Evolutionary conservation across 306 rosid genomes (phyloP).

Genomic region (Adenanthera pavonina): DNA sequence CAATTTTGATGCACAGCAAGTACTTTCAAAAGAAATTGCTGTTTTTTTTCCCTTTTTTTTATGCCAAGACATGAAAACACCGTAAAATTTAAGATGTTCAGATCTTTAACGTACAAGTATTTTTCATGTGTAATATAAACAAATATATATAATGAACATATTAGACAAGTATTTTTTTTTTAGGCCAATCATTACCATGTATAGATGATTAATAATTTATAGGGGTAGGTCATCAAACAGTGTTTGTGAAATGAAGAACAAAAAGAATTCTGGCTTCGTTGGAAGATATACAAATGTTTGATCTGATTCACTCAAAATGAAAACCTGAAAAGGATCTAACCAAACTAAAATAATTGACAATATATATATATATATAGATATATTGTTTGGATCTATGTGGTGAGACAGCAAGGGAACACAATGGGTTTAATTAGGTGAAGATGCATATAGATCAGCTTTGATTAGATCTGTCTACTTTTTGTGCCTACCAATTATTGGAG

Average conservation of each 20-base stretch:
- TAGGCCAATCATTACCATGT: background rate
- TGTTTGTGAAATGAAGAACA: background rate
- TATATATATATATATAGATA: background rate
- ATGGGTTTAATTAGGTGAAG: slow-evolving; percentile 20
- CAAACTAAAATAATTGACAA: slow-evolving; percentile 2
- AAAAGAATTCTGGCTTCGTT: background rate
- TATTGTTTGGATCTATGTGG: slow-evolving; percentile 1
- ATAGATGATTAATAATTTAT: background rate
- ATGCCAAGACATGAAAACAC: too few relatives aligned
- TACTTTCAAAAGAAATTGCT: too few relatives aligned
- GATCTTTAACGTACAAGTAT: too few relatives aligned
- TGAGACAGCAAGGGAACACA: slow-evolving; percentile 12
- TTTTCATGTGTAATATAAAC: too few relatives aligned
- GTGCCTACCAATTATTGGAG: slow-evolving; percentile 18
- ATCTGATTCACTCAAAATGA: slow-evolving; percentile 5
- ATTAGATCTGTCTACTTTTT: slow-evolving; percentile 31
- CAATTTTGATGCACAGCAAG: too few relatives aligned
- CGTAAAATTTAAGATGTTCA: too few relatives aligned
- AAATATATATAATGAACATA: background rate
- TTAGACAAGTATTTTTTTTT: background rate
- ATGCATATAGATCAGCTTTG: slow-evolving; percentile 36
- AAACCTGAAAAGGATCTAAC: background rate
- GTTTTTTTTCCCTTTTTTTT: too few relatives aligned
- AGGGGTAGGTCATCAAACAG: background rate
- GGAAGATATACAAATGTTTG: background rate